phyloP scores from a whole-genome alignment of 129 eudicot genomes.

The Dittrichia graveolens region DNA sequence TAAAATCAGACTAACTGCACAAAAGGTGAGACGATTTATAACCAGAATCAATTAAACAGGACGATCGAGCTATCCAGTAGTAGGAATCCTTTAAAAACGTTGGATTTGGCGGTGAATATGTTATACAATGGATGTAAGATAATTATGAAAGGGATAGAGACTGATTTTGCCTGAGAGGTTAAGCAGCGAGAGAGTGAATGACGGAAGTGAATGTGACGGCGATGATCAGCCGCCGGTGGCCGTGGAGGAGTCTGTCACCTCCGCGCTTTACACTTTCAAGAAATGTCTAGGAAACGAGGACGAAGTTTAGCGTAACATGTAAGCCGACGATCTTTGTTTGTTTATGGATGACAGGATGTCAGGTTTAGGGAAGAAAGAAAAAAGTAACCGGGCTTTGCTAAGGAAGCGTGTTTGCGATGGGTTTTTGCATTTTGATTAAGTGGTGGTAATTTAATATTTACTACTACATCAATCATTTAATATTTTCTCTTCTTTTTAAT shows the following conservation, averaged over 20 bases:
- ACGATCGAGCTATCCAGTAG: not conserved
- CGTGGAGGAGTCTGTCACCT: slow-evolving; percentile 12
- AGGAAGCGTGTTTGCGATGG: no score
- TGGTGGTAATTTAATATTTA: no score
- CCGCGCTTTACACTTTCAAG: not conserved
- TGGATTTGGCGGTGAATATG: slow-evolving; percentile 1
- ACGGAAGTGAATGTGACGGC: not conserved
- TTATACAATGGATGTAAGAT: not conserved
- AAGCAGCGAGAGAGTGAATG: slow-evolving; percentile 2
- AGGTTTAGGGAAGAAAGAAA: not conserved
- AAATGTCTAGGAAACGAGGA: not conserved
- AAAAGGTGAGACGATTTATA: not conserved
- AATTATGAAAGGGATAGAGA: not conserved
- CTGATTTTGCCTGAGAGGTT: slow-evolving; percentile 23
- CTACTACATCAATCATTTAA: no score
- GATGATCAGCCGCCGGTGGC: slow-evolving; percentile 9
- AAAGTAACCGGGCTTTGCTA: not conserved
- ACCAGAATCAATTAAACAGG: not conserved
- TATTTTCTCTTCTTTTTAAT: no score
- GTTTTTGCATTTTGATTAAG: no score
- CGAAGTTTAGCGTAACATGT: slow-evolving; percentile 14
- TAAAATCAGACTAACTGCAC: not conserved
- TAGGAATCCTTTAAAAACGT: slow-evolving; percentile 4
- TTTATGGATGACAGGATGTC: not conserved
- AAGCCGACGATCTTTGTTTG: slow-evolving; percentile 22